Evolutionary conservation across 768 basidiomycete genomes (phyloP), one percentile per base, ranked within the genome.

Genomic region (Tephrocybe sp.): DNA sequence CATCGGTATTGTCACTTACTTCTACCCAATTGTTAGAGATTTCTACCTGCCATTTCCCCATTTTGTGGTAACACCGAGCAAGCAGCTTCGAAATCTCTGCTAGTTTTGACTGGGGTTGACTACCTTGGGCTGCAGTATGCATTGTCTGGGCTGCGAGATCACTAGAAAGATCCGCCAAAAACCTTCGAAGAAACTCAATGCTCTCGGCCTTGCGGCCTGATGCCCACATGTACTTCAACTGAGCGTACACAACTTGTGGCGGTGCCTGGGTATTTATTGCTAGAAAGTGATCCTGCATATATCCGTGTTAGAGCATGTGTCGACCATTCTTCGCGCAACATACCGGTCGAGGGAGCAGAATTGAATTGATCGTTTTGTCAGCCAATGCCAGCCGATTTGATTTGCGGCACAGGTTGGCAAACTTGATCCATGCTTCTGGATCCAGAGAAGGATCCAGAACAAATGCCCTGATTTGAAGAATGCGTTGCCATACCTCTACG

Each of bases 401-500:
- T 70, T 95, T 96, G 46, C 96, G 90, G 65, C 96, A 98, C 0
- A 98, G 75, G 61, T 99, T 98, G 3, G 95, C 92, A 64, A 99
- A 98, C 69, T 96, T 93, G 70, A 99, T 96, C 94, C 95, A 98
- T 85, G 96, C 97, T 44, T 89, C 83, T 34, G 90, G 92, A 64
- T 98, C 93, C 56, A 96, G 93, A 56, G 90, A 89, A 0, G 96
- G 95, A 36, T 84, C 90, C 23, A 98, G 75, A 20, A 99, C 94
- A 46, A 98, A 78, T 0, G 94, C 92, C 48, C 96, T 83, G 42
- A 99, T 93, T 74, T 98, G 95, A 10, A 99, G 74, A 48, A 98
- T 90, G 17, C 95, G 85, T 65, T 98, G 96, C 96, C 96, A 99
- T 3, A 97, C 93, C 68, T 98, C 96, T 24, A 98, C 96, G 62